Evolutionary conservation across 768 basidiomycete genomes (phyloP), one percentile per base, ranked within the genome.

Genomic region (Rhodotorula sphaerocarpa): DNA sequence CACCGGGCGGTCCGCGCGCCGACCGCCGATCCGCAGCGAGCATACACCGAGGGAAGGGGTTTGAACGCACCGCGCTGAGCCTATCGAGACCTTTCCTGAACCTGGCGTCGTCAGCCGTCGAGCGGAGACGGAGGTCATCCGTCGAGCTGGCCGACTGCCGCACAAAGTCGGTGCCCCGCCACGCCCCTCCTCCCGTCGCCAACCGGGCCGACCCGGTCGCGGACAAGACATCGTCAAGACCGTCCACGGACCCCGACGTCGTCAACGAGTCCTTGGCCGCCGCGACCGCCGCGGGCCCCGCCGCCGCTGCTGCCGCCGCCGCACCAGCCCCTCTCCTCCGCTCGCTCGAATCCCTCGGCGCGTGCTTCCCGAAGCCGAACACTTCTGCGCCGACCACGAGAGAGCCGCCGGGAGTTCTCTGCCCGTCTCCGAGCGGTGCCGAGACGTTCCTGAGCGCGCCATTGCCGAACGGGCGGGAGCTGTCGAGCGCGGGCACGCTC

Each of bases 351-450:
- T 66, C 59, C 55, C 60, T 57, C 21, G 61, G 63, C 27, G 48
- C 36, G 39, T 42, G 30, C 44, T 57, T 57, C 34, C 67, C 67
- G 28, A 69, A 69, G 10, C 67, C 67, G 33, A 69, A 69, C 21
- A 69, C 57, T 47, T 69, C 67, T 36, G 57, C 56, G 11, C 67
- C 67, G 25, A 69, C 55, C 11, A 65, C 67, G 20, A 69, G 45
- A 25, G 48, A 52, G 5, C 67, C 67, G 7, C 67, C 67, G 1
- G 67, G 67, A 5, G 67, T 69, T 9, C 63, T 46, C 51, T 59
- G 67, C 0, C 57, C 63, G 42, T 62, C 63, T 3, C 57, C 56
- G 27, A 43, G 28, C 33, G 66, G 61, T 1, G 59, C 59, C 4
- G 53, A 33, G 10, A 59, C 36, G 48, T 66, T 50, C 18, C 57